Conservation (phyloP, 2,329 filamentous ascomycete species). For the Leptographium lundbergii region DNA sequence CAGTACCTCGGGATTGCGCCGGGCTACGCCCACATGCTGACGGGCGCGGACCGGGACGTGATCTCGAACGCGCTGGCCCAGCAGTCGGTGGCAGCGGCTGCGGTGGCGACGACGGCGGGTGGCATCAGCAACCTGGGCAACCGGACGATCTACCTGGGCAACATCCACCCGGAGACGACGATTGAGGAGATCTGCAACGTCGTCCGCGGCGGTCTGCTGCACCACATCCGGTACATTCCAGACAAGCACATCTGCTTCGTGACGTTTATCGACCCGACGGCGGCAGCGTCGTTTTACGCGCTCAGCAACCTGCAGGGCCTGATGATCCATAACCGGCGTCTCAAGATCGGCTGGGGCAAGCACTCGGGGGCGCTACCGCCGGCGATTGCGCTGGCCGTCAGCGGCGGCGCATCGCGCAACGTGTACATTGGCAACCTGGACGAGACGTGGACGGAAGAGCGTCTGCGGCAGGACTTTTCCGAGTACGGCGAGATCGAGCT, state of each 20-base stretch:
- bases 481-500: slow-evolving; percentile 97
- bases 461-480: slow-evolving; percentile 88
- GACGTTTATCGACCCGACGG: slow-evolving; percentile 97
- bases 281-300: slow-evolving; percentile 94
- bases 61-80: slow-evolving; percentile 95
- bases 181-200: slow-evolving; percentile 99
- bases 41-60: slow-evolving; percentile 87
- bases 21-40: slow-evolving; percentile 91
- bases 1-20: slow-evolving; percentile 96
- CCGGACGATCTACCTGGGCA: slow-evolving; percentile 92
- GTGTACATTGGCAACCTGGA: slow-evolving; percentile 97
- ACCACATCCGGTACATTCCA: slow-evolving; percentile 97
- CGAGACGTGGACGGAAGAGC: slow-evolving; percentile 94
- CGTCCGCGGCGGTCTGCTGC: slow-evolving; percentile 83
- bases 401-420: slow-evolving; percentile 92
- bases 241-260: slow-evolving; percentile 99
- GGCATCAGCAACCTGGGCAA: slow-evolving; percentile 97
- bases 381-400: slow-evolving; percentile 90
- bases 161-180: slow-evolving; percentile 97
- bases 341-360: slow-evolving; percentile 99
- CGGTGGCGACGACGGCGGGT: slow-evolving; percentile 89
- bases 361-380: slow-evolving; percentile 93
- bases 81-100: slow-evolving; percentile 92
- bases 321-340: slow-evolving; percentile 96
- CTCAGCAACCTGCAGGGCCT: slow-evolving; percentile 93